Evolutionary conservation across 2,329 filamentous ascomycete species (phyloP).

Genomic region (Rutstroemia sp.): DNA sequence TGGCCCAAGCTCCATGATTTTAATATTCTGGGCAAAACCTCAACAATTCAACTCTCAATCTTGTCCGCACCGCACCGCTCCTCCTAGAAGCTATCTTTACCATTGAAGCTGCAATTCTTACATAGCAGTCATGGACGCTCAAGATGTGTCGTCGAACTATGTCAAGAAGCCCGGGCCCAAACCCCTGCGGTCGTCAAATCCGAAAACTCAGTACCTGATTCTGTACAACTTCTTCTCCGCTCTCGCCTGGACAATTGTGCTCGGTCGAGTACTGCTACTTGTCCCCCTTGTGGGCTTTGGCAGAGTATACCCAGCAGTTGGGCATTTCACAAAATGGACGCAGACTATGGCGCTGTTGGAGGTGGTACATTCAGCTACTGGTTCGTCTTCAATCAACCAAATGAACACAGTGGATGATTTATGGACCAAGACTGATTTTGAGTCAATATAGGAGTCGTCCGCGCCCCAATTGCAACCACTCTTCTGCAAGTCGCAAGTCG

Average conservation of each 20-base stretch:
- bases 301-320: slow-evolving; percentile 53
- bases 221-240: slow-evolving; percentile 78
- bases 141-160: slow-evolving; percentile 5
- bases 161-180: slow-evolving; percentile 20
- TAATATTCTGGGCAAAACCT: background rate
- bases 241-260: slow-evolving; percentile 69
- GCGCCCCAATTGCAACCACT: slow-evolving; percentile 79
- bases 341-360: slow-evolving; percentile 82
- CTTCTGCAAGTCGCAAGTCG: slow-evolving; percentile 84
- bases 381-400: slow-evolving; percentile 39
- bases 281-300: slow-evolving; percentile 48
- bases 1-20: slow-evolving; percentile 7
- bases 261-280: slow-evolving; percentile 56
- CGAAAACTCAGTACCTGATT: slow-evolving; percentile 65
- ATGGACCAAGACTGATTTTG: slow-evolving; percentile 11
- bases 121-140: slow-evolving; percentile 13
- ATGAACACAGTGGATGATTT: background rate
- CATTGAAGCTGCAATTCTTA: background rate
- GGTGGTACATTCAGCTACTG: slow-evolving; percentile 70
- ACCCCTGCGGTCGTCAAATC: slow-evolving; percentile 32
- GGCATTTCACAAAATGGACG: slow-evolving; percentile 66
- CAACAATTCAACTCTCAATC: background rate
- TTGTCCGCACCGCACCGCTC: background rate
- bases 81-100: background rate
- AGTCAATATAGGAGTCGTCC: slow-evolving; percentile 60